Conservation (phyloP, 768 basidiomycete species). For the Leccinellum luteum region DNA sequence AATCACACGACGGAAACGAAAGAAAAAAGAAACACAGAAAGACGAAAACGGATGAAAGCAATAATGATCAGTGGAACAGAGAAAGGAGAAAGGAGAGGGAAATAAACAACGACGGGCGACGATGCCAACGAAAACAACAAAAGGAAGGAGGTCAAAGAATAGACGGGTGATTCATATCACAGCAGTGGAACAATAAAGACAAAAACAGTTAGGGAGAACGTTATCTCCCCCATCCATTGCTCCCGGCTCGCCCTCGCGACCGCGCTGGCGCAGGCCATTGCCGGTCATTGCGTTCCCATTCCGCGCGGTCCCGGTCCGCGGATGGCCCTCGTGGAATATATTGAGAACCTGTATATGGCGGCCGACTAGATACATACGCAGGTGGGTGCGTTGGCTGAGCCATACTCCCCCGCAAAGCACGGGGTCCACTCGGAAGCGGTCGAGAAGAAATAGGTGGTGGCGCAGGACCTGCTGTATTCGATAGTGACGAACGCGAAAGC, state of each 20-base stretch:
- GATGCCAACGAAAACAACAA: background rate
- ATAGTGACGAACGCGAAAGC: slow-evolving; percentile 29
- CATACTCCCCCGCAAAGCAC: slow-evolving; percentile 35
- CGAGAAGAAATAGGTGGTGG: slow-evolving; percentile 28
- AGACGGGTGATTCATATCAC: slow-evolving; percentile 7
- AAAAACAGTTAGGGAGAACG: background rate
- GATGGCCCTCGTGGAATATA: slow-evolving; percentile 50
- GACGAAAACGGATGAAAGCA: slow-evolving; percentile 22
- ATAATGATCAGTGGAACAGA: slow-evolving; percentile 32
- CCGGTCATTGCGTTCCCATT: slow-evolving; percentile 46
- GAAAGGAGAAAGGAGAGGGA: background rate
- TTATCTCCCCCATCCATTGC: slow-evolving; percentile 37
- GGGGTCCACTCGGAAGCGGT: slow-evolving; percentile 39
- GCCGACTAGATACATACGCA: slow-evolving; percentile 15
- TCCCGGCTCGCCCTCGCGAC: slow-evolving; percentile 34
- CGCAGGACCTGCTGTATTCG: slow-evolving; percentile 18
- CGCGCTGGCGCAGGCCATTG: slow-evolving; percentile 27
- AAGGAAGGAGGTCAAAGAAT: background rate
- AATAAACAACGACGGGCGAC: background rate
- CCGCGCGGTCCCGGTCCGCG: slow-evolving; percentile 48
- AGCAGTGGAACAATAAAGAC: slow-evolving; percentile 10
- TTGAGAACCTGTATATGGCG: slow-evolving; percentile 29
- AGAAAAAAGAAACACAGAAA: background rate
- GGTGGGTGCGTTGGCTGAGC: slow-evolving; percentile 22
- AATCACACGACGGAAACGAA: slow-evolving; percentile 6